Base-by-base conservation (phyloP, 2,329 filamentous ascomycete species). In the Teratosphaeria nubilosa region DNA sequence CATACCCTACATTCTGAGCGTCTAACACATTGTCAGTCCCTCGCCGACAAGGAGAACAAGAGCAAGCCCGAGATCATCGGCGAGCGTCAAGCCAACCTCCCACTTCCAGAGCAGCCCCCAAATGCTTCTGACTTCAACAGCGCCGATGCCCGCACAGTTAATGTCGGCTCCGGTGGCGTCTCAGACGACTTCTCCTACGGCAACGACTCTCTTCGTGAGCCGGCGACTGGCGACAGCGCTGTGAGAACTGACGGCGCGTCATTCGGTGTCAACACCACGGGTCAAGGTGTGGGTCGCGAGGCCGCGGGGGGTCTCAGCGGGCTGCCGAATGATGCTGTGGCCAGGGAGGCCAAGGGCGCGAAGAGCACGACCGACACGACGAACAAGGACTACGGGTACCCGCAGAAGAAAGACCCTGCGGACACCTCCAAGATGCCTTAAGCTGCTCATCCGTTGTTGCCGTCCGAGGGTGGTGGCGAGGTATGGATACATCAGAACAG, bases 121-220 rank as follows among this genome's bases (percentile, higher is more conserved):
- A 76, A 75, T n/a, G 76, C 83, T n/a, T 87, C 87, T 5, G 88
- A 94, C 78, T 91, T 85, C 80, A 85, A 91, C 71, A 89, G 86
- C 0, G 78, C 81, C 55, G 87, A 92, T 67, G 79, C 79, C 32
- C 76, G 82, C 62, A 88, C 76, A 58, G 84, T 88, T 69, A 87
- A 89, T 69, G 83, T 88, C 53, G 86, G 86, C 62, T 82, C 84
- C 37, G 86, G 86, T 22, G 74, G 79, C 56, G 65, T 78, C 1
- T 65, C 63, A 11, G 69, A 68, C 58, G 55, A 37, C 31, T 63
- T 68, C 59, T 68, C 73, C 22, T 71, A 80, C 64, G 80, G 76
- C 56, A 78, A 81, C 61, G 74, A 84, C 52, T 61, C 62, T 27
- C 69, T 77, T 11, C 71, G 75, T 34, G 73, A 72, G 55, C 75